Conservation (phyloP, 106 monocot genomes). For the Amphibolis antarctica region DNA sequence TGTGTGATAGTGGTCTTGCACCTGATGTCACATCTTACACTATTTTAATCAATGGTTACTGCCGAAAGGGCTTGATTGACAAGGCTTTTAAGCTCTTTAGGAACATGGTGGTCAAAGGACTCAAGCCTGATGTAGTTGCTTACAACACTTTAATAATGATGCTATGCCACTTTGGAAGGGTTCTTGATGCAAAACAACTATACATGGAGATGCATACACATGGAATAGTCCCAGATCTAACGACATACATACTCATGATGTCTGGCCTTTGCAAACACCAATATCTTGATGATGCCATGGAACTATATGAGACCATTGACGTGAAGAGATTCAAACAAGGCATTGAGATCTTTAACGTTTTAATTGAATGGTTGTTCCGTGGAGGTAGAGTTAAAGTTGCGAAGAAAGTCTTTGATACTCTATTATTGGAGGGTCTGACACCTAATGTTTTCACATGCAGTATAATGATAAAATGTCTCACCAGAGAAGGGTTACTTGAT, state of each 20-base stretch:
- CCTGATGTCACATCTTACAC: slow-evolving; percentile 15
- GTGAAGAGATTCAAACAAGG: slow-evolving; percentile 9
- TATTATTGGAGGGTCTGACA: slow-evolving; percentile 1
- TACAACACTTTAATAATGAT: slow-evolving; percentile 3
- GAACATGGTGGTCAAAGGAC: slow-evolving; percentile 2
- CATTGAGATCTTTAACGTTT: slow-evolving; percentile 8
- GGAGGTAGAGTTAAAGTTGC: background rate
- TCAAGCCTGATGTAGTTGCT: slow-evolving; percentile 1
- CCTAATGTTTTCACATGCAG: slow-evolving; percentile 8
- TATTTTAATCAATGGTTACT: slow-evolving; percentile 11
- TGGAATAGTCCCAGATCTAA: slow-evolving; percentile 2
- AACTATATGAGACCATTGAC: slow-evolving; percentile 12
- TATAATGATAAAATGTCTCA: slow-evolving; percentile 13
- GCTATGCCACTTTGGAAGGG: slow-evolving; percentile 6
- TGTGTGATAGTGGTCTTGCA: background rate
- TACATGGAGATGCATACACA: slow-evolving; percentile 4
- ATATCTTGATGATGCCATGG: slow-evolving; percentile 9
- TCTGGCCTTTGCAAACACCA: slow-evolving; percentile 4
- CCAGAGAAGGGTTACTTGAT: slow-evolving; percentile 4
- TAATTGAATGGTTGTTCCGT: slow-evolving; percentile 13
- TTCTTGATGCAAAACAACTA: slow-evolving; percentile 9
- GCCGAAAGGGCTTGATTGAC: background rate
- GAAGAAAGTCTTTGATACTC: slow-evolving; percentile 8
- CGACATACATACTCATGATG: slow-evolving; percentile 12
- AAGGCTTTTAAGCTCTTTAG: slow-evolving; percentile 8